Evolutionary conservation across 148 eudicot genomes (phyloP).

Genomic region (Heliamphora exappendiculata): DNA sequence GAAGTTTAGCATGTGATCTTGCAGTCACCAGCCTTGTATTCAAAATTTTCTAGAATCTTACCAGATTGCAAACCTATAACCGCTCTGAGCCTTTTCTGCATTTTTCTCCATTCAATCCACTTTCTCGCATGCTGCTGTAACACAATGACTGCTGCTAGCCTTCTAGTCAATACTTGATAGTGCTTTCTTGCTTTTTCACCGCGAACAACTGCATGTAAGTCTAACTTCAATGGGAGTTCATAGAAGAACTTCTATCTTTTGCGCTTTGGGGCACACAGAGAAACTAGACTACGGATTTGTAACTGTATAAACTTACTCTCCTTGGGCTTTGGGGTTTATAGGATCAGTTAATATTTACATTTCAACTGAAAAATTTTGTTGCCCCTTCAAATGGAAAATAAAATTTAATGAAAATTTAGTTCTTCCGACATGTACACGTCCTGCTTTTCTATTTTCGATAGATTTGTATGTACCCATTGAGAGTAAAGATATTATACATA

Average conservation of each 20-base stretch:
- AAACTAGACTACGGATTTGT: not conserved
- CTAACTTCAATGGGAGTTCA: not conserved
- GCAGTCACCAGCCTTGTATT: not conserved
- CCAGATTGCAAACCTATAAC: constrained; percentile 33
- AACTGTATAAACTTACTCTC: not conserved
- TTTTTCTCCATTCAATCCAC: constrained; percentile 9
- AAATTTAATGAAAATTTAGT: no score
- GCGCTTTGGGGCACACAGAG: not conserved
- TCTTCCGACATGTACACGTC: no score
- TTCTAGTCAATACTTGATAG: constrained; percentile 14
- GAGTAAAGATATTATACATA: not conserved
- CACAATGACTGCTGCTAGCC: constrained; percentile 17
- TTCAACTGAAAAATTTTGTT: no score
- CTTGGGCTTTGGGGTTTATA: not conserved
- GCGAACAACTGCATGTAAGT: constrained; percentile 31
- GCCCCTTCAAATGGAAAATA: no score
- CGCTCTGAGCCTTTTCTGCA: constrained; percentile 14
- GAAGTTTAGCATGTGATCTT: not conserved
- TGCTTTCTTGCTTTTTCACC: constrained; percentile 39
- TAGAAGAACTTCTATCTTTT: not conserved
- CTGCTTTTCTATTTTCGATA: not conserved
- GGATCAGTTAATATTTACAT: no score
- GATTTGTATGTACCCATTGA: not conserved
- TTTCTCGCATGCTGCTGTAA: constrained; percentile 27
- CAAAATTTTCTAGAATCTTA: constrained; percentile 4